Evolutionary conservation across 2,329 filamentous ascomycete species (phyloP).

Genomic region (Neodidymelliopsis sp.): DNA sequence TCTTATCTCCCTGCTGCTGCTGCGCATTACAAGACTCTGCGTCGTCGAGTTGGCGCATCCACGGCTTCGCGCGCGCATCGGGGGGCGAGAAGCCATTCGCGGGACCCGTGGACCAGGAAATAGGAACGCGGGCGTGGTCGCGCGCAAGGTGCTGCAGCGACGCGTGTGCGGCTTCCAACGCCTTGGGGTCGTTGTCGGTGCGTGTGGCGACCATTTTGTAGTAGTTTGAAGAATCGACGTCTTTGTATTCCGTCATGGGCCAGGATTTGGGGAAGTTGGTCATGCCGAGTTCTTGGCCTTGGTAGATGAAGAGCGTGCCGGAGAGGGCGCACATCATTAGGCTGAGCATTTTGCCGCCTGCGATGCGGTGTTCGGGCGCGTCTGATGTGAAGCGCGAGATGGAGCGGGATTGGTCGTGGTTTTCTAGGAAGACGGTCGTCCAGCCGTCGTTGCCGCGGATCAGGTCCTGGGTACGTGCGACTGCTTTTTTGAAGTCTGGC

Average conservation of each 20-base stretch:
- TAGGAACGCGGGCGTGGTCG: conserved; percentile 72
- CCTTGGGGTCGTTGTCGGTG: conserved; percentile 38
- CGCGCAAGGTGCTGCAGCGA: conserved; percentile 67
- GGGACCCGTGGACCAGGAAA: conserved; percentile 67
- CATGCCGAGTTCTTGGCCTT: conserved; percentile 61
- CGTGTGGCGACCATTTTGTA: conserved; percentile 46
- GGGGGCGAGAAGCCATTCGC: conserved; percentile 67
- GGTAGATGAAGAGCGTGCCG: conserved; percentile 62
- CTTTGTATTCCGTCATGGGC: conserved; percentile 58
- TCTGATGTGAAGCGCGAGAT: conserved; percentile 59
- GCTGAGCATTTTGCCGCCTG: conserved; percentile 57
- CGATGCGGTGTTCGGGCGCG: conserved; percentile 54
- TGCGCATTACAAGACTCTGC: conserved; percentile 65
- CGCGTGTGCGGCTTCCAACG: conserved; percentile 57
- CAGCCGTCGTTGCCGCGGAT: conserved; percentile 47
- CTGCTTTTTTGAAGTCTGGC: conserved; percentile 41
- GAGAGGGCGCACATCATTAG: conserved; percentile 56
- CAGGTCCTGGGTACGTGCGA: conserved; percentile 42
- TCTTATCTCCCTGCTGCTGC: conserved; percentile 54
- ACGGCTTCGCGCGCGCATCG: conserved; percentile 58
- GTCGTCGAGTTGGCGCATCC: conserved; percentile 68
- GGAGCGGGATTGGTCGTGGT: conserved; percentile 61
- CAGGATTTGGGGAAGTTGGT: conserved; percentile 56
- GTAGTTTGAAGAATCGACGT: conserved; percentile 64
- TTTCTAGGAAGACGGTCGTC: conserved; percentile 62